Base-by-base conservation (phyloP, 2,329 filamentous ascomycete species). In the Fusarium solani-melongenae region DNA sequence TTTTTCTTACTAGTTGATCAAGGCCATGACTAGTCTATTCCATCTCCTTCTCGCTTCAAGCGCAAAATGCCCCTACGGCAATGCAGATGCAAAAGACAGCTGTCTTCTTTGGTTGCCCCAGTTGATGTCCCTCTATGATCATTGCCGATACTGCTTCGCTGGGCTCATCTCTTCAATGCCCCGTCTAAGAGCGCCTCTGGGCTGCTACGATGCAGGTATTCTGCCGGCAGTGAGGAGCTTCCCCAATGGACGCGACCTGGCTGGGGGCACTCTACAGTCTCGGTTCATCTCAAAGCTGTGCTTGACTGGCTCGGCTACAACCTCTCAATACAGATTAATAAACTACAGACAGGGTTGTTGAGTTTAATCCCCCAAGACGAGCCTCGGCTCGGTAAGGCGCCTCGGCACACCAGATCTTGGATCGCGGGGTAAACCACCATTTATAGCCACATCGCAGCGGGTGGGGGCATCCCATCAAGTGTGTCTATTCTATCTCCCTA, bases 361-460 rank as follows among this genome's bases (percentile, higher is more conserved):
- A 53, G 17, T n/a, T 53, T 31, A n/a, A 20, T 31, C 17, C 17
- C 22, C 46, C 9, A 51, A 53, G 27, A 31, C 27, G 46, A 53
- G 46, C 46, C 46, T 53, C 46, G 46, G 46, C 46, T 53, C 46
- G 46, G 17, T 53, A 51, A 51, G 27, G 27, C 46, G 46, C 27
- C 46, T 51, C 46, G 46, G 46, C 46, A 53, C 46, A 27, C 46
- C 46, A 33, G 27, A 31, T 53, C 27, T 53, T 53, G 46, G 46
- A 53, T 31, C 46, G 46, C 46, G 46, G 46, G 46, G 46, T 53
- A 53, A 53, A 53, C 46, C 17, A 20, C 46, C 27, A 53, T 53
- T 53, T 53, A 53, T 53, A 53, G 46, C 46, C 17, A 31, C 46
- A 51, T 51, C 24, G 4, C 17, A 69, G 11, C 69, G 70, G 49